These are phyloP conservation scores for Rhizopogon roseolus DNA, from an alignment of 768 basidiomycete genomes.

Conservation along the genomic window DNA sequence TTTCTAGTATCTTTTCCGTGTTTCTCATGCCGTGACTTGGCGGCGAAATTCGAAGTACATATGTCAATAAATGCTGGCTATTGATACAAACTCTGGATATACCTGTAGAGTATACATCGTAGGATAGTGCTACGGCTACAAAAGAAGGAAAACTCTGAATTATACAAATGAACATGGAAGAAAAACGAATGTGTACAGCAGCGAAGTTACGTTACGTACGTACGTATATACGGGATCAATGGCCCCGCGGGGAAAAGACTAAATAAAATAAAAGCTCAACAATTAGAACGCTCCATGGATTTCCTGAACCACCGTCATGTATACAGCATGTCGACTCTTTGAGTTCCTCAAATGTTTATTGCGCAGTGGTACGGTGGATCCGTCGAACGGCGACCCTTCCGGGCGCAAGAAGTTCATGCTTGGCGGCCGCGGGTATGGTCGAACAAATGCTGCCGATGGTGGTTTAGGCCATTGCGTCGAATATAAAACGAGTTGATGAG, in stretches of 20 bases:
- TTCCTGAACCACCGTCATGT: constrained; percentile 43
- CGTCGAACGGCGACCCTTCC: constrained; percentile 1
- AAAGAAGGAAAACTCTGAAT: neutral
- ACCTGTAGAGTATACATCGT: neutral
- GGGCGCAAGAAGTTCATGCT: constrained; percentile 1
- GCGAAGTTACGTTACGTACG: neutral
- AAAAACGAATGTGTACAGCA: neutral
- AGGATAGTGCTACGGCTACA: too few species aligned
- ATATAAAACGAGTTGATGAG: constrained; percentile 5
- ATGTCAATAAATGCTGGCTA: too few species aligned
- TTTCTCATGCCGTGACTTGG: too few species aligned
- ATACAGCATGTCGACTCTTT: constrained; percentile 26
- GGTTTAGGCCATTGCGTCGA: constrained; percentile 17
- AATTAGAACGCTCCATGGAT: constrained; percentile 9
- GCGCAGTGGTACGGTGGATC: neutral
- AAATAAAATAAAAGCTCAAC: neutral
- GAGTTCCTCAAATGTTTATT: neutral
- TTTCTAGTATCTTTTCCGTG: neutral
- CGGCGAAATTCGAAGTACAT: too few species aligned
- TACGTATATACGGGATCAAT: neutral
- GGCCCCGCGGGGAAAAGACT: neutral
- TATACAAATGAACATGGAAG: neutral
- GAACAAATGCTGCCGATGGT: constrained; percentile 13
- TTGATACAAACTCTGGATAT: neutral
- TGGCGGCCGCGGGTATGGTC: constrained; percentile 4